Evolutionary conservation across 2,329 filamentous ascomycete genomes (phyloP).

Genomic region (Cadophora gregata): DNA sequence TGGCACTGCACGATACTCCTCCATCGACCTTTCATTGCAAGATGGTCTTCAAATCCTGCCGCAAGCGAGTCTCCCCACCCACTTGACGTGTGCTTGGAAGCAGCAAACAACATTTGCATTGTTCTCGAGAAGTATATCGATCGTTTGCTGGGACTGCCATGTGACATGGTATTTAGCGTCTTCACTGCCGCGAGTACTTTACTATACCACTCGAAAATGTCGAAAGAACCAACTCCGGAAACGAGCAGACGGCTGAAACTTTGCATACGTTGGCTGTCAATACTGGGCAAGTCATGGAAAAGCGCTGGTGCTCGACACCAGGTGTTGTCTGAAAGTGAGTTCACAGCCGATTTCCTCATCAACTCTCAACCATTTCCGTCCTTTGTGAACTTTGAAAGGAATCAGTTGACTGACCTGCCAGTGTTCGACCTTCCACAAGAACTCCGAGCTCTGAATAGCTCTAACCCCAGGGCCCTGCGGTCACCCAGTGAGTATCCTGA

Average conservation of each 20-base stretch:
- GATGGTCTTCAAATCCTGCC: conserved; percentile 33
- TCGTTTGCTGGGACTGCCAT: conserved; percentile 39
- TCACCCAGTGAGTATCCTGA: not conserved
- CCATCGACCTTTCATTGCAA: conserved; percentile 42
- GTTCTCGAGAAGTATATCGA: conserved; percentile 42
- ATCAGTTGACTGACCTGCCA: conserved; percentile 6
- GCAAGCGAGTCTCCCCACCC: conserved; percentile 31
- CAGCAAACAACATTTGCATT: conserved; percentile 41
- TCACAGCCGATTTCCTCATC: too few species aligned
- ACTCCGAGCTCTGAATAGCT: conserved; percentile 24
- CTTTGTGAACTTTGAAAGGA: not conserved
- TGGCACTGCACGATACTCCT: conserved; percentile 40
- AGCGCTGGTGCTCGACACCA: conserved; percentile 42
- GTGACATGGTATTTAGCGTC: conserved; percentile 43
- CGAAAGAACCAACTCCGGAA: conserved; percentile 26
- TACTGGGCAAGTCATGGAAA: conserved; percentile 42
- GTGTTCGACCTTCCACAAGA: conserved; percentile 34
- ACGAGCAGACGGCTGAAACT: conserved; percentile 36
- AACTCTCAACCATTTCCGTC: too few species aligned
- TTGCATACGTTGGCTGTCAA: conserved; percentile 43
- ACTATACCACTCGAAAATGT: conserved; percentile 37
- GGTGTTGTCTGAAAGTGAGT: conserved; percentile 40
- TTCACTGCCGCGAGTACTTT: conserved; percentile 42
- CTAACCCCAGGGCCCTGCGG: not conserved
- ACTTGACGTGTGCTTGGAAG: conserved; percentile 37